Evolutionary conservation across 495 filamentous ascomycete genomes (phyloP).

Genomic region (Baudoinia panamericana): DNA sequence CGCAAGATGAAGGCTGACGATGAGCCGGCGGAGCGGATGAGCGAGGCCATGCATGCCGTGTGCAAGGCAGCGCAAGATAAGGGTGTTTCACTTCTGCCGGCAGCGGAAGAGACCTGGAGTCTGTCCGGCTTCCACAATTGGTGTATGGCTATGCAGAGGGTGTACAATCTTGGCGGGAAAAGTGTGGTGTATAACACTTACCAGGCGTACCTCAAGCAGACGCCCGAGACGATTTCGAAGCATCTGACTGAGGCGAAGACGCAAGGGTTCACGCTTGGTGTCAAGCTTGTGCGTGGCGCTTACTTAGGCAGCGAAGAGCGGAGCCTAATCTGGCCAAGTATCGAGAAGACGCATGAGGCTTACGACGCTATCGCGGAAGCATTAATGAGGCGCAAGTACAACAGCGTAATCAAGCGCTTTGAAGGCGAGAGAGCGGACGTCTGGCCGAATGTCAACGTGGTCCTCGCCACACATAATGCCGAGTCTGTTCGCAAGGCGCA

Average conservation of each 20-base stretch:
- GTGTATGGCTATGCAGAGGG: conserved; percentile 63
- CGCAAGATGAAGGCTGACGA: conserved; percentile 44
- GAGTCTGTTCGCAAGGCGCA: conserved; percentile 63
- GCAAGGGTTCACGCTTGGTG: conserved; percentile 66
- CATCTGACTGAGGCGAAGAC: conserved; percentile 53
- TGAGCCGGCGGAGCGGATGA: conserved; percentile 48
- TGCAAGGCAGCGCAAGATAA: conserved; percentile 62
- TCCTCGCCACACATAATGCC: conserved; percentile 89
- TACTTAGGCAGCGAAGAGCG: conserved; percentile 74
- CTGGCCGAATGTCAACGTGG: conserved; percentile 54
- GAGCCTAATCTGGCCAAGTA: conserved; percentile 63
- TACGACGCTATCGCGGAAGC: conserved; percentile 51
- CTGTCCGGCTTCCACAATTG: conserved; percentile 78
- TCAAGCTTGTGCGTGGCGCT: conserved; percentile 86
- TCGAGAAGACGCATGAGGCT: conserved; percentile 62
- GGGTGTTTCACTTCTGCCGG: conserved; percentile 67
- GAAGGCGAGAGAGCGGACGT: conserved; percentile 24
- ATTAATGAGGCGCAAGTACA: conserved; percentile 39
- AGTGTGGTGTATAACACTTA: conserved; percentile 59
- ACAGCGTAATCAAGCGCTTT: conserved; percentile 35
- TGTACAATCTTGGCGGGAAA: conserved; percentile 53
- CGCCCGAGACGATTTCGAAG: conserved; percentile 46
- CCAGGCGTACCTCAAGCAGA: conserved; percentile 72
- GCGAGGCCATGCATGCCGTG: conserved; percentile 55
- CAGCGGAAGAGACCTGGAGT: conserved; percentile 73